These are phyloP conservation scores for Isatis tinctoria DNA, from an alignment of 345 rosid species.

Conservation along the genomic window DNA sequence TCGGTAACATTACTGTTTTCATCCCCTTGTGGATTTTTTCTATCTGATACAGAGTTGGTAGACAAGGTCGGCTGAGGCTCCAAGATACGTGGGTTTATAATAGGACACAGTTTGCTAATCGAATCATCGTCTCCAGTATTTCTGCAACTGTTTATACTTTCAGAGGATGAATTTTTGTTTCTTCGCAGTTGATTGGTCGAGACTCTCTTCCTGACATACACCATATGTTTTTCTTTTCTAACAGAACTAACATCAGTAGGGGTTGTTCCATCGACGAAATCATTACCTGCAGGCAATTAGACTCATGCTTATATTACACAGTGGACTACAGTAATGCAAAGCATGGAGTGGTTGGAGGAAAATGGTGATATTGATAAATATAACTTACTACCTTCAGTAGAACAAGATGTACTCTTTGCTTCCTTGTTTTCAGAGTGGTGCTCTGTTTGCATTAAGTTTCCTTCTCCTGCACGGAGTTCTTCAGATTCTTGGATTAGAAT, in stretches of 20 bases:
- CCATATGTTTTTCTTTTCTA: slow-evolving; percentile 33
- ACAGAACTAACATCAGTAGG: slow-evolving; percentile 20
- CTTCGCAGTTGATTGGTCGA: slow-evolving; percentile 20
- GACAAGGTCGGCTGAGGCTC: slow-evolving; percentile 29
- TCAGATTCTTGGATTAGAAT: slow-evolving; percentile 12
- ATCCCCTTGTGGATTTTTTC: slow-evolving; percentile 7
- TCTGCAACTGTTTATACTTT: slow-evolving; percentile 44
- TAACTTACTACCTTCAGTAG: slow-evolving; percentile 38
- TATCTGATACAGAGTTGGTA: slow-evolving; percentile 27
- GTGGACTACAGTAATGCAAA: slow-evolving; percentile 10
- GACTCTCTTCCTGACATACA: slow-evolving; percentile 51
- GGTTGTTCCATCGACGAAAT: neutral
- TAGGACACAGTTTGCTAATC: slow-evolving; percentile 20
- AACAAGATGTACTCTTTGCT: slow-evolving; percentile 21
- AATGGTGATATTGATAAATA: slow-evolving; percentile 10
- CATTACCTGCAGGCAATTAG: slow-evolving; percentile 21
- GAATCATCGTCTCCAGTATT: slow-evolving; percentile 23
- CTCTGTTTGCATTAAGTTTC: slow-evolving; percentile 15
- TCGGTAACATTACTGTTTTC: slow-evolving; percentile 27
- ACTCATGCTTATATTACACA: neutral
- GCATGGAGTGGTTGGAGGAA: neutral
- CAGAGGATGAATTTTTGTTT: slow-evolving; percentile 40
- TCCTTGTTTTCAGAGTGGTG: slow-evolving; percentile 22
- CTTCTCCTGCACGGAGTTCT: slow-evolving; percentile 18
- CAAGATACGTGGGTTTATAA: slow-evolving; percentile 20